Conservation (phyloP, 1,284 basidiomycete genomes). For the Fomitopsis schrenkii region DNA sequence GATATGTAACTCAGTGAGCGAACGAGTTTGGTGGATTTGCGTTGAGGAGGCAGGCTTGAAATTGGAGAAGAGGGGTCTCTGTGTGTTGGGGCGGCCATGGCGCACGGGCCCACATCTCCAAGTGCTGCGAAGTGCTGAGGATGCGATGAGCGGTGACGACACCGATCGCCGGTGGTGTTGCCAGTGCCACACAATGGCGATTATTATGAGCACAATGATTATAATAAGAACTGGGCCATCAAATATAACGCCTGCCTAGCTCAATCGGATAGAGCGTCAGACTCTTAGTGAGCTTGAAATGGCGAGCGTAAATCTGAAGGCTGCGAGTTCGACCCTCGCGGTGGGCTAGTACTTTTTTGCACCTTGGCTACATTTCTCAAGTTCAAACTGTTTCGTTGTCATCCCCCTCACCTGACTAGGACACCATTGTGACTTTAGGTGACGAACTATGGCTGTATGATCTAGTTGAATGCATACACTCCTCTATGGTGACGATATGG, state of each 20-base stretch:
- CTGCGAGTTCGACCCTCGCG: constrained; percentile 91
- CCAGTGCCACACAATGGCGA: neutral
- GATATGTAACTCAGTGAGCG: neutral
- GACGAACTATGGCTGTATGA: no score
- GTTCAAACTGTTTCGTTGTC: no score
- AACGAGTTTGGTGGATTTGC: neutral
- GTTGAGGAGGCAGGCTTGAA: neutral
- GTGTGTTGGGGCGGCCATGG: neutral
- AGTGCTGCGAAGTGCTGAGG: neutral
- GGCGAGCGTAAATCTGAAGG: constrained; percentile 56
- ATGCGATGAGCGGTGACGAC: neutral
- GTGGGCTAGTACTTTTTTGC: constrained; percentile 56
- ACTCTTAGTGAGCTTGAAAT: constrained; percentile 37
- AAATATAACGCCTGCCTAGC: constrained; percentile 58
- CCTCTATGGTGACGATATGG: constrained; percentile 9
- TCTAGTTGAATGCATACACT: no score
- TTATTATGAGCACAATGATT: no score
- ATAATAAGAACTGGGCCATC: neutral
- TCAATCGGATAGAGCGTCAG: constrained; percentile 88
- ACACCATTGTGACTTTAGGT: no score
- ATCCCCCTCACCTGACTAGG: no score
- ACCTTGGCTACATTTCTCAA: constrained; percentile 16
- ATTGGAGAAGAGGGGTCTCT: neutral
- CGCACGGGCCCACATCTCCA: neutral
- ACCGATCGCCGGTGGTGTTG: neutral